Evolutionary conservation across 768 basidiomycete genomes (phyloP).

Genomic region (Lenzites betulinus): DNA sequence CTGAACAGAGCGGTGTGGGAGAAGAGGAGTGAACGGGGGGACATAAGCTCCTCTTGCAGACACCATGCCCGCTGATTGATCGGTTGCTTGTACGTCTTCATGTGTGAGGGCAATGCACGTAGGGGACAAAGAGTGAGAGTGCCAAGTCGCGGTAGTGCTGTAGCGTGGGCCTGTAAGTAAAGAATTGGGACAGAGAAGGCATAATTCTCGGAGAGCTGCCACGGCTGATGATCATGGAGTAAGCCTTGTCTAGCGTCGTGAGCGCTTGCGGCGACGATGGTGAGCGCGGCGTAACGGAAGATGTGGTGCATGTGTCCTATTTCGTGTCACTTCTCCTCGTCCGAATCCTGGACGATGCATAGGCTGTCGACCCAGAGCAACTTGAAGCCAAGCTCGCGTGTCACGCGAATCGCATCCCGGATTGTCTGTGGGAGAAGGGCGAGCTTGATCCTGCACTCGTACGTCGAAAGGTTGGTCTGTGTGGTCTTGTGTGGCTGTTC

Average conservation of each 20-base stretch:
- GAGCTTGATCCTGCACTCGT: background rate
- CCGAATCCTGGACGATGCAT: slow-evolving; percentile 20
- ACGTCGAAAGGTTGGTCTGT: slow-evolving; percentile 4
- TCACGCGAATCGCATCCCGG: slow-evolving; percentile 10
- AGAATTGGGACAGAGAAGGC: slow-evolving; percentile 11
- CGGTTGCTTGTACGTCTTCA: background rate
- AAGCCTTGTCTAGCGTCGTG: slow-evolving; percentile 4
- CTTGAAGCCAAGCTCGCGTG: slow-evolving; percentile 4
- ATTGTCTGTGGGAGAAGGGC: slow-evolving; percentile 10
- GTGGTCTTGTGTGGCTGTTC: background rate
- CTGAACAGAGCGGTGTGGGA: slow-evolving; percentile 16
- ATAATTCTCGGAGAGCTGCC: too few species aligned
- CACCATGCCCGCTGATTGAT: slow-evolving; percentile 16
- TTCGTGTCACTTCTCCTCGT: slow-evolving; percentile 6
- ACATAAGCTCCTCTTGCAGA: slow-evolving; percentile 12
- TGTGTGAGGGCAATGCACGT: background rate
- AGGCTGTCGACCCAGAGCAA: slow-evolving; percentile 20
- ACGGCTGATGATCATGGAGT: slow-evolving; percentile 9
- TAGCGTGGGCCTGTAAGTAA: background rate
- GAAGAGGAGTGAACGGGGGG: slow-evolving; percentile 8
- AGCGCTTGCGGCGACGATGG: slow-evolving; percentile 16
- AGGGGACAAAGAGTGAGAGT: background rate
- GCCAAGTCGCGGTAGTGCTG: too few species aligned
- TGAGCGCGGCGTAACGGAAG: slow-evolving; percentile 11
- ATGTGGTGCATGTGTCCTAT: slow-evolving; percentile 1